Percentiles rank a stretch among this genome's conserved stretches.
phyloP scores from a whole-genome alignment of 1,284 basidiomycete species.

The Pholiota adiposa region DNA sequence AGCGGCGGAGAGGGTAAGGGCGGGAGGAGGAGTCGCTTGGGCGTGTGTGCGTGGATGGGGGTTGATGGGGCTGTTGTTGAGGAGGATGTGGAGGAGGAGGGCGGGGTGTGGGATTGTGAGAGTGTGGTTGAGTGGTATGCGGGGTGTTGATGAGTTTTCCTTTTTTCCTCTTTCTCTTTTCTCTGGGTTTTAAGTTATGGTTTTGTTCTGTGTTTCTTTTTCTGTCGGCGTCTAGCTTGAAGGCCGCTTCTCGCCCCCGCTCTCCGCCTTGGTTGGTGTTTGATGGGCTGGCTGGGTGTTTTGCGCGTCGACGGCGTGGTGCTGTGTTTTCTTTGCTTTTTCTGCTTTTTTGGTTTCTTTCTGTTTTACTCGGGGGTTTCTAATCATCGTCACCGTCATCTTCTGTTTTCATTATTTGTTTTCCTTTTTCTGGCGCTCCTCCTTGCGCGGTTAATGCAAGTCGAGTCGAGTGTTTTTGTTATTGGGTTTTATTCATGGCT shows the following conservation, averaged over 20 bases:
- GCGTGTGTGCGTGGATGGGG: slow-evolving; percentile 16
- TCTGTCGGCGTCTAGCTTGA: too few species aligned
- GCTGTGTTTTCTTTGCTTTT: not conserved
- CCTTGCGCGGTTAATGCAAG: not conserved
- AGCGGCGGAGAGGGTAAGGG: not conserved
- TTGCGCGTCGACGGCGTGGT: not conserved
- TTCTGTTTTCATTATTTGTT: not conserved
- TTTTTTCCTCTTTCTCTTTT: not conserved
- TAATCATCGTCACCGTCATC: too few species aligned
- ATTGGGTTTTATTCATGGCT: not conserved
- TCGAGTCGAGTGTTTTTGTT: slow-evolving; percentile 4
- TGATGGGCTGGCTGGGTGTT: slow-evolving; percentile 7
- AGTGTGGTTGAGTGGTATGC: slow-evolving; percentile 21
- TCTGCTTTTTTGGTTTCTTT: not conserved
- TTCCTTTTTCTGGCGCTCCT: slow-evolving; percentile 1
- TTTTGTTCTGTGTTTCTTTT: not conserved
- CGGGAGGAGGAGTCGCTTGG: slow-evolving; percentile 10
- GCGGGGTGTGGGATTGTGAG: slow-evolving; percentile 16
- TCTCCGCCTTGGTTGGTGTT: slow-evolving; percentile 15
- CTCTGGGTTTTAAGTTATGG: not conserved
- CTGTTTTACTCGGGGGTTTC: not conserved
- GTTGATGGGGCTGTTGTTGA: not conserved
- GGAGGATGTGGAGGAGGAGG: slow-evolving; percentile 13
- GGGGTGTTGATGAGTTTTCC: slow-evolving; percentile 2
- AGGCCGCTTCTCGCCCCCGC: not conserved